Evolutionary conservation across 768 basidiomycete genomes (phyloP).

Genomic region (Suillus occidentalis): DNA sequence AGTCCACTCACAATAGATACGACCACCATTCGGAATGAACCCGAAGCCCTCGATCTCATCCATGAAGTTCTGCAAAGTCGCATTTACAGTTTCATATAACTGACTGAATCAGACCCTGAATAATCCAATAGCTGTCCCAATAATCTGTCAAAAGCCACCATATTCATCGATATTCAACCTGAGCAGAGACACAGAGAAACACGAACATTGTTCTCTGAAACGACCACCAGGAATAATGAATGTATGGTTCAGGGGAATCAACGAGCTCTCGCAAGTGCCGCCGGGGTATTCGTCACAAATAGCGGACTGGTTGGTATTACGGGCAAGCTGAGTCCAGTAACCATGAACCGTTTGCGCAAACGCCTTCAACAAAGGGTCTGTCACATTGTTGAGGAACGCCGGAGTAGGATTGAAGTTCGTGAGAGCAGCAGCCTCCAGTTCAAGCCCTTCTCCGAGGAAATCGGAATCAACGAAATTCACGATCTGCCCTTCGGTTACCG

Average conservation of each 20-base stretch:
- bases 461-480: constrained; percentile 70
- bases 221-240: constrained; percentile 89
- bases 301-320: constrained; percentile 68
- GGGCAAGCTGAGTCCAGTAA: constrained; percentile 81
- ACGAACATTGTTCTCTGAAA: constrained; percentile 82
- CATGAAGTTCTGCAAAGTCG: constrained; percentile 91
- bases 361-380: constrained; percentile 65
- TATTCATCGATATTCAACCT: not conserved
- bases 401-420: constrained; percentile 64
- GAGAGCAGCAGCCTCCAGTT: constrained; percentile 65
- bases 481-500: constrained; percentile 61
- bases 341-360: constrained; percentile 81
- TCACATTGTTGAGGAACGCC: constrained; percentile 67
- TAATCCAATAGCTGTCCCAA: constrained; percentile 82
- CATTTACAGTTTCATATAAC: constrained; percentile 67
- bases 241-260: constrained; percentile 90
- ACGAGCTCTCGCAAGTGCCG: constrained; percentile 70
- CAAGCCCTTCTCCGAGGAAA: constrained; percentile 84
- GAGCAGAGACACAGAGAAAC: constrained; percentile 7
- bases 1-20: constrained; percentile 70
- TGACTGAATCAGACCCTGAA: constrained; percentile 83
- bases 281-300: constrained; percentile 54
- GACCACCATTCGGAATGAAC: constrained; percentile 93
- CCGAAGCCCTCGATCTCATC: constrained; percentile 83
- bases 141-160: constrained; percentile 39